Percentiles rank a stretch among this genome's conserved stretches.
These are phyloP conservation scores for Pyrenochaeta sp. DNA, from an alignment of 2,329 filamentous ascomycete species.

Conservation along the genomic window DNA sequence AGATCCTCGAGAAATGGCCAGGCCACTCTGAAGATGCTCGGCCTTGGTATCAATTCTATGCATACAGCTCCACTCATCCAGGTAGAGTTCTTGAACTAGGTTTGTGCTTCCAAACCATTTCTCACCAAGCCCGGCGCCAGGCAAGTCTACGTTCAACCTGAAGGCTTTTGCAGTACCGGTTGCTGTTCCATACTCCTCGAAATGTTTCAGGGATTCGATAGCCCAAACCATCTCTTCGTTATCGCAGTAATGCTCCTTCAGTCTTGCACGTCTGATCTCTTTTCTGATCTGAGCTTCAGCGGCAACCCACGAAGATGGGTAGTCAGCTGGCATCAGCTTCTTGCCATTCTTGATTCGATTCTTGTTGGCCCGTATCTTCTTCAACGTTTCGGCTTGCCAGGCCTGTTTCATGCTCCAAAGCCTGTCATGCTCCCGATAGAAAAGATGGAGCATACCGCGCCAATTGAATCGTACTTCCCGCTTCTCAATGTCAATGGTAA, in stretches of 20 bases:
- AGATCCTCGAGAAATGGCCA: too few relatives aligned
- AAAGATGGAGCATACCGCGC: slow-evolving; percentile 35
- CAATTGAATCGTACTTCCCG: slow-evolving; percentile 37
- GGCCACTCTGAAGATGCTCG: slow-evolving; percentile 22
- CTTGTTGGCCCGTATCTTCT: slow-evolving; percentile 17
- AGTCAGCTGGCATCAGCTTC: slow-evolving; percentile 17
- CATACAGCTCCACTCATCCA: slow-evolving; percentile 45
- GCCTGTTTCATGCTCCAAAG: slow-evolving; percentile 12
- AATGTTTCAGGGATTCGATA: slow-evolving; percentile 31
- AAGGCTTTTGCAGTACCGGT: slow-evolving; percentile 15
- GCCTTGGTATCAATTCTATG: slow-evolving; percentile 39
- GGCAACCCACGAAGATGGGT: slow-evolving; percentile 17
- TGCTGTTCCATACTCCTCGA: slow-evolving; percentile 25
- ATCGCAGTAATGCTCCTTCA: slow-evolving; percentile 29
- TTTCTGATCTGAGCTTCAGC: slow-evolving; percentile 29
- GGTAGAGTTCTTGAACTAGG: slow-evolving; percentile 37
- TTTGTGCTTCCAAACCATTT: slow-evolving; percentile 38
- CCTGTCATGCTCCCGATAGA: slow-evolving; percentile 41
- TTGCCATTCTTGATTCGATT: slow-evolving; percentile 18
- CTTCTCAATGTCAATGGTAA: slow-evolving; percentile 24
- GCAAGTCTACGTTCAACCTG: slow-evolving; percentile 31
- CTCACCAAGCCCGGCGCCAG: slow-evolving; percentile 40
- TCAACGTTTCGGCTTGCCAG: slow-evolving; percentile 14
- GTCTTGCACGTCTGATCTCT: slow-evolving; percentile 28
- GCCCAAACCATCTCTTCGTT: slow-evolving; percentile 43